Evolutionary conservation across 805 yeast genomes (phyloP), one percentile per base, ranked within the genome.

Genomic region (Candida nemodendra): DNA sequence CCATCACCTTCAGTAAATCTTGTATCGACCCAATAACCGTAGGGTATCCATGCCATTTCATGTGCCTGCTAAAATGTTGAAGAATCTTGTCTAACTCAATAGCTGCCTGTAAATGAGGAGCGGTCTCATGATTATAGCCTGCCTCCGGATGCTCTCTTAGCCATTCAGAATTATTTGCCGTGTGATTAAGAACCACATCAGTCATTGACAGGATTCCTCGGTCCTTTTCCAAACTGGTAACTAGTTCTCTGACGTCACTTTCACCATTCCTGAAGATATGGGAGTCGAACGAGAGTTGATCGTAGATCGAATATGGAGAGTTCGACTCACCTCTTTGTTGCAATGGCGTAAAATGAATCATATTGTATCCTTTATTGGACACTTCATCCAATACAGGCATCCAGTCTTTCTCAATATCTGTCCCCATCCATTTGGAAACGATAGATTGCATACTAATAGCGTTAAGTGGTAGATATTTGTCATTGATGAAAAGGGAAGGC

Each of bases 291-390:
- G 55, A 61, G 43, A 88, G 71, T 62, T 93, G 98, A 59, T 91
- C 96, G 51, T 66, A 81, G 37, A 91, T 87, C 3, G 96, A 86
- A 57, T 90, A 91, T 0, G 99, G 99, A 5, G 97, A 90, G 59
- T 90, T 76, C 1, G 96, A 85, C 44, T 73, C 83, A 23, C 99
- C 99, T 39, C 98, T 72, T 46, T 80, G 66, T 62, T 91, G 96
- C 50, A 91, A 69, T 0, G 99, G 99, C 5, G 97, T 90, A 60
- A 91, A 91, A 66, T 91, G 99, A 30, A 93, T 69, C 96, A 91
- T 87, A 61, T 93, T 93, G 67, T 91, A 91, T 15, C 93, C 90
- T 61, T 93, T 93, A 7, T 64, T 57, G 12, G 81, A 64, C 30
- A 91, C 74, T 31, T 74, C 74, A 1, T 60, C 57, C 41, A 91